Percentiles rank a stretch among this genome's conserved stretches.
Conservation (phyloP, 75 land plant species). For the Picea glauca region DNA sequence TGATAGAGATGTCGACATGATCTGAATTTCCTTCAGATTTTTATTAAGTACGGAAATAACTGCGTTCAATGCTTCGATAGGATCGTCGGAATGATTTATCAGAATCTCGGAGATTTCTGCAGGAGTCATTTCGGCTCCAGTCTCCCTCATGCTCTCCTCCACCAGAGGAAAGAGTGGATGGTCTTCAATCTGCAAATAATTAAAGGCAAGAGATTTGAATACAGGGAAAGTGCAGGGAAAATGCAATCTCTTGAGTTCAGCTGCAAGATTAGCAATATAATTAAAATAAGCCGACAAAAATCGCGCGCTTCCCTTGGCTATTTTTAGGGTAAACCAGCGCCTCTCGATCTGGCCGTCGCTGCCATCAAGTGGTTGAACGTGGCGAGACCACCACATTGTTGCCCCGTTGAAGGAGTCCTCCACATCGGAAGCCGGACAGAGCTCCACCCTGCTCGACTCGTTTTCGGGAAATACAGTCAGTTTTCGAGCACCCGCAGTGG, state of each 20-base stretch:
- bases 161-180: constrained; percentile 26
- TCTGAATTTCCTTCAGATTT: background rate
- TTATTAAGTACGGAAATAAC: background rate
- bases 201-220: constrained; percentile 16
- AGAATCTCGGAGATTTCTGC: constrained; percentile 38
- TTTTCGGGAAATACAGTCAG: constrained; percentile 29
- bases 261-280: constrained; percentile 33
- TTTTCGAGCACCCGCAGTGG: constrained; percentile 22
- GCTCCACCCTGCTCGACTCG: constrained; percentile 18
- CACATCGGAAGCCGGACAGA: constrained; percentile 41
- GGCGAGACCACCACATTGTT: constrained; percentile 30
- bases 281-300: constrained; percentile 48
- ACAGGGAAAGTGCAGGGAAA: constrained; percentile 11
- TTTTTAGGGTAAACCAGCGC: constrained; percentile 22
- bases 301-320: constrained; percentile 28
- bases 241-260: constrained; percentile 41
- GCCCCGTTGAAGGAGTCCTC: constrained; percentile 32
- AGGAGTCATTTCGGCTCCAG: constrained; percentile 34
- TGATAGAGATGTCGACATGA: too few relatives aligned
- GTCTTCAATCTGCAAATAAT: constrained; percentile 27
- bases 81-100: background rate
- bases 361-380: background rate
- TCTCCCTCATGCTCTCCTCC: constrained; percentile 19
- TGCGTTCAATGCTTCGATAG: background rate
- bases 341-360: background rate